Evolutionary conservation across 805 yeast species (phyloP).

Genomic region (Sungouiella thailandica): DNA sequence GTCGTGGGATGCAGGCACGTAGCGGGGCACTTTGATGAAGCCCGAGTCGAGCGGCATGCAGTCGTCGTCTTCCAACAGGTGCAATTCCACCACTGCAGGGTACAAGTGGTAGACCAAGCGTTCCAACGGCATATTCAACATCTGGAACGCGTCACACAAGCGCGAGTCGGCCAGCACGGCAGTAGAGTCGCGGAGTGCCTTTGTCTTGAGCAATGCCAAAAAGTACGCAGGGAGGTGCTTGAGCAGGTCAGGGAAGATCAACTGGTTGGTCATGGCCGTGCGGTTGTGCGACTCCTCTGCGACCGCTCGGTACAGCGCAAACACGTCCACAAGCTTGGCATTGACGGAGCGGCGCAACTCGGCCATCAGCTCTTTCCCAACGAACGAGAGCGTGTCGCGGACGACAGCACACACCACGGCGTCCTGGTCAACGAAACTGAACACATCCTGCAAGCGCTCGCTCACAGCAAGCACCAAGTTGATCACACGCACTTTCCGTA

Average conservation of each 20-base stretch:
- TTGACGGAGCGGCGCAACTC: slow-evolving; percentile 38
- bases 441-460: slow-evolving; percentile 65
- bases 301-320: slow-evolving; percentile 49
- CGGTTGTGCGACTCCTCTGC: slow-evolving; percentile 35
- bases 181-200: slow-evolving; percentile 50
- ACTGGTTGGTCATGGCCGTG: slow-evolving; percentile 45
- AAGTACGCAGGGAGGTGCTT: slow-evolving; percentile 64
- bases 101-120: slow-evolving; percentile 62
- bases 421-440: slow-evolving; percentile 71
- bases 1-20: slow-evolving; percentile 37
- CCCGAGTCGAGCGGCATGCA: slow-evolving; percentile 29
- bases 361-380: slow-evolving; percentile 34
- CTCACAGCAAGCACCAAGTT: slow-evolving; percentile 81
- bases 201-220: slow-evolving; percentile 65
- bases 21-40: slow-evolving; percentile 46
- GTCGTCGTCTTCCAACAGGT: slow-evolving; percentile 56
- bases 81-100: slow-evolving; percentile 75
- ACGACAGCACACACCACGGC: slow-evolving; percentile 35
- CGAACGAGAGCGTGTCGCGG: slow-evolving; percentile 36
- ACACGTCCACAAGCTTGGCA: slow-evolving; percentile 39
- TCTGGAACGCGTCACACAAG: slow-evolving; percentile 46
- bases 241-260: slow-evolving; percentile 79
- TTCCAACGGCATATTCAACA: slow-evolving; percentile 52
- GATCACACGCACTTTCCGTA: slow-evolving; percentile 79
- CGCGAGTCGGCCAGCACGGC: slow-evolving; percentile 59